Base-by-base conservation (phyloP, 306 rosid genomes). In the Medicago lupulina region DNA sequence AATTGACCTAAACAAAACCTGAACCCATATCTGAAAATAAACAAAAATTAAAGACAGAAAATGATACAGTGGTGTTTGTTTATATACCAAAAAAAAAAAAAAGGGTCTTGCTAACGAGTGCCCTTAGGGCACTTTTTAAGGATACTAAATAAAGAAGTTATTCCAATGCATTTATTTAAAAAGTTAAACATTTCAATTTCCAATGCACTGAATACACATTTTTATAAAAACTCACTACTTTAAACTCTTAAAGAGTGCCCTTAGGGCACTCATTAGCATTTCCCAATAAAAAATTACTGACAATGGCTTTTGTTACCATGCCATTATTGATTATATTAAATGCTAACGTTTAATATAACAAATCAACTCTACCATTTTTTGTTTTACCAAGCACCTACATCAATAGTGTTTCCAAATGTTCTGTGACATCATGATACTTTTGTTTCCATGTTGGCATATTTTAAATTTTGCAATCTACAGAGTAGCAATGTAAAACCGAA, bases 341-440 rank as follows among this genome's bases (percentile, higher is more conserved):
- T 74, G 44, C 41, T 72, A 60, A 41, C 7, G 3, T 1, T 44
- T 15, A 53, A 38, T 31, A 62, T 61, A 74, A 12, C 55, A 55
- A n/a, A 6, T 51, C 64, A 75, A 67, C 21, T 23, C 54, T 72
- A 72, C 63, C 57, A 54, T 18, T 11, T 54, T 38, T 43, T 28
- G 47, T 50, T 70, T 71, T 72, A 15, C 18, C 40, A 54, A 71
- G 7, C 19, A 12, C 65, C 66, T 13, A 44, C 15, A 18, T 68
- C 41, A 68, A 15, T 15, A 68, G 47, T 70, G 74, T 50, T 70
- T 70, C 62, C 40, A 31, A 5, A 69, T 49, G 61, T 70, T 70
- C 63, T 58, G 62, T 16, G 40, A 43, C 15, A 59, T 63, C 58
- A n/a, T 23, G 25, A 46, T 69, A 53, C 39, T 69, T 14, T 69